A percentile compares a stretch with the other conserved stretches of the same genome.
These are phyloP conservation scores for Fagopyrum tataricum DNA, from an alignment of 148 eudicot genomes.

Conservation along the genomic window DNA sequence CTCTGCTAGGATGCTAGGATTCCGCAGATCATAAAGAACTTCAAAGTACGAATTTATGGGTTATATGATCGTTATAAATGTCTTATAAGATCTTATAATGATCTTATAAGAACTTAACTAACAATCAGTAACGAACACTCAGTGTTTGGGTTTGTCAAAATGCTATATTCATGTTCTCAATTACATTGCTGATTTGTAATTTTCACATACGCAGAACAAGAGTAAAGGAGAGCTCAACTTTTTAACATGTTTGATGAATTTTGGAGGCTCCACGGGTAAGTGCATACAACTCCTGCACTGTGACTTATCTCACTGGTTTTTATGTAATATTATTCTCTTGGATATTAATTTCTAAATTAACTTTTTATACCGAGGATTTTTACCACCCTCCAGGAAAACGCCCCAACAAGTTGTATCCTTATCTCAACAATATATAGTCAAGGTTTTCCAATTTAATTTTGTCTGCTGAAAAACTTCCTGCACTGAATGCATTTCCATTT, in stretches of 20 bases:
- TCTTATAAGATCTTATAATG: too few relatives aligned
- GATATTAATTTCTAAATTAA: background rate
- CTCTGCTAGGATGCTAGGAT: constrained; percentile 77
- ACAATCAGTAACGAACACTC: too few relatives aligned
- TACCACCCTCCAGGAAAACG: constrained; percentile 8
- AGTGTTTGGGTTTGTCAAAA: too few relatives aligned
- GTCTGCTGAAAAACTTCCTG: background rate
- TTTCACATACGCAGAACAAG: too few relatives aligned
- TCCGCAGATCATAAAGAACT: constrained; percentile 82
- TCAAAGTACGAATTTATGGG: constrained; percentile 30
- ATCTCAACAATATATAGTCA: background rate
- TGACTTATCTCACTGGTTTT: background rate
- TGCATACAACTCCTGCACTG: background rate
- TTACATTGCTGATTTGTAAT: too few relatives aligned
- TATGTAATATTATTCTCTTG: background rate
- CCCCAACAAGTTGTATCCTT: constrained; percentile 11
- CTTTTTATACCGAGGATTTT: background rate
- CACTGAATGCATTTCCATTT: too few relatives aligned
- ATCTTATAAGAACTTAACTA: too few relatives aligned
- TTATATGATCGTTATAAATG: too few relatives aligned
- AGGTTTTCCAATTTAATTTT: background rate
- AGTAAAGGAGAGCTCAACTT: too few relatives aligned
- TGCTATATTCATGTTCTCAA: too few relatives aligned
- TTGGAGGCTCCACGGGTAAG: too few relatives aligned
- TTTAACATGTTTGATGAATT: too few relatives aligned